phyloP scores from a whole-genome alignment of 2,329 filamentous ascomycete genomes.

The Rhynchosporium secalis region DNA sequence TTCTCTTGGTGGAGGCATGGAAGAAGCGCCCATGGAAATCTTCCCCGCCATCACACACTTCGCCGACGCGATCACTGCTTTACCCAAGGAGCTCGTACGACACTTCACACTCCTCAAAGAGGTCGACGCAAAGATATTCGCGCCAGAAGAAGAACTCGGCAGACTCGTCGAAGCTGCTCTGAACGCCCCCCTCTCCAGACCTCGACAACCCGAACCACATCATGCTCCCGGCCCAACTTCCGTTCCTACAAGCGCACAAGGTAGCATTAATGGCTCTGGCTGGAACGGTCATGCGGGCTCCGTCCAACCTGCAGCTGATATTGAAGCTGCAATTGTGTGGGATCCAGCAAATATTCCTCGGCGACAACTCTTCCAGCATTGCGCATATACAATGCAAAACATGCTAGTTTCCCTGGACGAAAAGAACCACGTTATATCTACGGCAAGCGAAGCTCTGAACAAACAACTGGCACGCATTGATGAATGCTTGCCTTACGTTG shows the following conservation, averaged over 20 bases:
- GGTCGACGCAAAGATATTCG: conserved; percentile 94
- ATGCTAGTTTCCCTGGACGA: conserved; percentile 92
- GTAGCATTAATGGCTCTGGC: conserved; percentile 37
- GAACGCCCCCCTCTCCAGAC: conserved; percentile 48
- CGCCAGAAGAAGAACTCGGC: conserved; percentile 79
- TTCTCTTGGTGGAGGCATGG: conserved; percentile 45
- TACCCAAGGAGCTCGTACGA: conserved; percentile 91
- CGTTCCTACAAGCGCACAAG: conserved; percentile 34
- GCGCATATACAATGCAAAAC: conserved; percentile 75
- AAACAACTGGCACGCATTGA: conserved; percentile 84
- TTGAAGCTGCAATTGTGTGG: conserved; percentile 48
- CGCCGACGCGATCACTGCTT: conserved; percentile 85
- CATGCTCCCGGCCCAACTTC: conserved; percentile 34
- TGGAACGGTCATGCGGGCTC: conserved; percentile 35
- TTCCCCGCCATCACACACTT: conserved; percentile 73
- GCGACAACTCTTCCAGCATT: conserved; percentile 74
- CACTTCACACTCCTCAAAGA: conserved; percentile 97
- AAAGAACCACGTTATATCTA: conserved; percentile 95
- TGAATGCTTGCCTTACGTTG: conserved; percentile 81
- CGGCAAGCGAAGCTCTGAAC: conserved; percentile 84
- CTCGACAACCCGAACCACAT: conserved; percentile 41
- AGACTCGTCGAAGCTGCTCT: conserved; percentile 69
- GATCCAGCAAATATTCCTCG: conserved; percentile 62
- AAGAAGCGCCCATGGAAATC: conserved; percentile 62
- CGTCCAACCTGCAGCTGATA: conserved; percentile 43